Evolutionary conservation across 2,329 filamentous ascomycete species (phyloP).

Genomic region (Beauveria australis): DNA sequence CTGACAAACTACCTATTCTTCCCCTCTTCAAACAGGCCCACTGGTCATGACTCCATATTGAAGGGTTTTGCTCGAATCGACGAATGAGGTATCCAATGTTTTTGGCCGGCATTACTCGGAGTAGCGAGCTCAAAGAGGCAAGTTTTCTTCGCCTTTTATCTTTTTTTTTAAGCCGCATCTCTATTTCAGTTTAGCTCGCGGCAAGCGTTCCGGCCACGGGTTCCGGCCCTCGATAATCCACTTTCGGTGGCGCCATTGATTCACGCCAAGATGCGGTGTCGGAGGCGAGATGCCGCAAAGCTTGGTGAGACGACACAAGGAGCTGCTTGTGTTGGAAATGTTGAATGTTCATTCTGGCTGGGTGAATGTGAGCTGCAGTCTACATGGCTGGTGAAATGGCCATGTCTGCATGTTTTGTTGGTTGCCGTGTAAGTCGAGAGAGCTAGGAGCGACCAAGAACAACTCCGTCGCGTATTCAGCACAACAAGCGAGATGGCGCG

Average conservation of each 20-base stretch:
- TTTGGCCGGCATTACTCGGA: constrained; percentile 6
- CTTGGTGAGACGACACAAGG: too few species aligned
- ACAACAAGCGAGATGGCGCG: neutral
- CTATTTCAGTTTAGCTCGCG: neutral
- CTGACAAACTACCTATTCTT: neutral
- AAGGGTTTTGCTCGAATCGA: neutral
- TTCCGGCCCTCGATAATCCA: constrained; percentile 3
- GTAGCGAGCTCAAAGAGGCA: constrained; percentile 1
- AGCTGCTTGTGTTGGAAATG: too few species aligned
- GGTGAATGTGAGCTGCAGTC: too few species aligned
- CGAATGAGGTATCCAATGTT: neutral
- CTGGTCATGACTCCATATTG: neutral
- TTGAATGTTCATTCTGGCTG: too few species aligned
- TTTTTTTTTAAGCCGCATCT: constrained; percentile 6
- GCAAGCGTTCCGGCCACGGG: neutral
- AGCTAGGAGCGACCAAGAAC: neutral
- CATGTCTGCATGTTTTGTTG: neutral
- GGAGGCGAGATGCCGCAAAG: neutral
- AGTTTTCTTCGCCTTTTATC: neutral
- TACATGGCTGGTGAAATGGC: neutral
- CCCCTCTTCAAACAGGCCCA: neutral
- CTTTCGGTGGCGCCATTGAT: constrained; percentile 7
- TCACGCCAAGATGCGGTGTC: constrained; percentile 4
- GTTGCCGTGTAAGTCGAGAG: neutral
- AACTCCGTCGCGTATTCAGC: neutral